Conservation (phyloP, 805 yeast species). For the Yarrowia sp. region DNA sequence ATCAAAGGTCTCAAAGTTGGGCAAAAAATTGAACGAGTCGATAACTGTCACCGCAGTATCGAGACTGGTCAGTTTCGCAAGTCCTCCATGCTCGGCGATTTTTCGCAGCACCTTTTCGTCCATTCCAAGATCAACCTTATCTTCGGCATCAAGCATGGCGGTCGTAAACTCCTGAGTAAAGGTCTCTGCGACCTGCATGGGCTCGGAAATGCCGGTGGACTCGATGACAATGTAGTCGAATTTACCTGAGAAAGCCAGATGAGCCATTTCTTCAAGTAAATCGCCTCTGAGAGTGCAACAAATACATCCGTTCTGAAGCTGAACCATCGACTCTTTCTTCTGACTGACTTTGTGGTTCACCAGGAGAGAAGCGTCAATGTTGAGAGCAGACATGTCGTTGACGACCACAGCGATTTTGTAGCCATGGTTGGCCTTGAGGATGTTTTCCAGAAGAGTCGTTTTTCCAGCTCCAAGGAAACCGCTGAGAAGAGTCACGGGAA, state of each 20-base stretch:
- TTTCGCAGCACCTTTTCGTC: constrained; percentile 35
- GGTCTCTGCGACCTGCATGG: constrained; percentile 53
- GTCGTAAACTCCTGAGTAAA: constrained; percentile 46
- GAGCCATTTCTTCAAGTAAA: constrained; percentile 45
- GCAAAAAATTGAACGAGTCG: constrained; percentile 45
- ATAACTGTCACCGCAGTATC: constrained; percentile 51
- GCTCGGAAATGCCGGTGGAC: constrained; percentile 50
- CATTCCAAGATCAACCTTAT: constrained; percentile 4
- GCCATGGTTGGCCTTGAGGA: constrained; percentile 45
- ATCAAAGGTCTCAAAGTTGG: constrained; percentile 47
- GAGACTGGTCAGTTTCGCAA: constrained; percentile 42
- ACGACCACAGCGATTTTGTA: constrained; percentile 47
- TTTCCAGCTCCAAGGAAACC: constrained; percentile 51
- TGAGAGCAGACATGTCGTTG: constrained; percentile 47
- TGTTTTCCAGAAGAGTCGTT: constrained; percentile 48
- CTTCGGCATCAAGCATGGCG: constrained; percentile 37
- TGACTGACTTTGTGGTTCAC: constrained; percentile 44
- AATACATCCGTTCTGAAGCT: constrained; percentile 50
- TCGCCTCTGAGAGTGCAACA: constrained; percentile 51
- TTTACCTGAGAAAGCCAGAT: constrained; percentile 40
- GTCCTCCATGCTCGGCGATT: constrained; percentile 44
- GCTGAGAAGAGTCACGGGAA: constrained; percentile 49
- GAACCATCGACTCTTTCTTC: constrained; percentile 47
- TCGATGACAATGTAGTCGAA: constrained; percentile 48
- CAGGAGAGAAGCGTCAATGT: constrained; percentile 47